Percentiles rank a stretch among this genome's conserved stretches.
Conservation (phyloP, 2,329 filamentous ascomycete species). For the Trichoderma afroharzianum region DNA sequence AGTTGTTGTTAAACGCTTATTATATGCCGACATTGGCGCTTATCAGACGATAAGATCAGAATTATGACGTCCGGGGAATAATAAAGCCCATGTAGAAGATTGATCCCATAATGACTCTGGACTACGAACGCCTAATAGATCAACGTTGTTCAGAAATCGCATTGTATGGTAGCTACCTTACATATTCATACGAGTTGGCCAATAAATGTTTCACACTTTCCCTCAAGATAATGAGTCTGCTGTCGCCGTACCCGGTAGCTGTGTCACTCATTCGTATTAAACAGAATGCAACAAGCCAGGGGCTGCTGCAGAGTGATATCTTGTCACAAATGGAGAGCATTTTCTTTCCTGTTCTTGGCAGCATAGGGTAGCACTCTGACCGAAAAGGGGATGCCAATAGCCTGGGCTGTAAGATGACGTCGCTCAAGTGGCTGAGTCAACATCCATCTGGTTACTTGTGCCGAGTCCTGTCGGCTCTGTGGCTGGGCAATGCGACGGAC, state of each 20-base stretch:
- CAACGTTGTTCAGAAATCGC: not conserved
- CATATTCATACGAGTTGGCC: not conserved
- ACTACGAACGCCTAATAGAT: not conserved
- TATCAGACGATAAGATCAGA: not conserved
- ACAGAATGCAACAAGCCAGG: not conserved
- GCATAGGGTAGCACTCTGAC: not conserved
- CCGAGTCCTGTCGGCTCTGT: not conserved
- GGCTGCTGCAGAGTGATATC: not conserved
- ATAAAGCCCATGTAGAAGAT: not conserved
- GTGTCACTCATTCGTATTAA: not conserved
- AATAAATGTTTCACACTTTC: not conserved
- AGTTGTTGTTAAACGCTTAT: not conserved
- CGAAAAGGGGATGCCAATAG: not conserved
- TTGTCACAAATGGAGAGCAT: not conserved
- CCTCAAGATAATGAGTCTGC: not conserved
- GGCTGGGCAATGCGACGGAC: not conserved
- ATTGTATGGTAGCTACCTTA: no score
- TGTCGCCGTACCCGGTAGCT: not conserved
- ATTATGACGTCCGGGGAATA: not conserved
- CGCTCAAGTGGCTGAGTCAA: conserved; percentile 12
- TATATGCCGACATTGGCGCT: not conserved
- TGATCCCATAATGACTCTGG: no score
- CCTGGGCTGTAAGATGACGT: conserved; percentile 8
- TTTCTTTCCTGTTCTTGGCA: not conserved
- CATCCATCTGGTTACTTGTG: not conserved